These are phyloP conservation scores for Tuber borchii DNA, from an alignment of 495 filamentous ascomycete genomes.

Conservation along the genomic window DNA sequence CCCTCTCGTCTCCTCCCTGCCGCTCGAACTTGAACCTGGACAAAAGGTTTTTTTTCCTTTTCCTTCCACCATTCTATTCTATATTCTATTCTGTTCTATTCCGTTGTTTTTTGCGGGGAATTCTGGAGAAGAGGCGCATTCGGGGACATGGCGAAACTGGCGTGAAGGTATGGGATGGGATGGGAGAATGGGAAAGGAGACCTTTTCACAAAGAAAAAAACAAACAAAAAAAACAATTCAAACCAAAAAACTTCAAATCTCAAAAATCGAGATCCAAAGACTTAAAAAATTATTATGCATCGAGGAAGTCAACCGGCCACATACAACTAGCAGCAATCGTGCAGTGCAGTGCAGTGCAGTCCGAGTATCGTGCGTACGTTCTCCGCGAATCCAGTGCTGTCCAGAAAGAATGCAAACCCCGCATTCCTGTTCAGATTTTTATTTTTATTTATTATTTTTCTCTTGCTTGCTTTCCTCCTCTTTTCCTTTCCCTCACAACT, in stretches of 20 bases:
- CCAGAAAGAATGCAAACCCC: background rate
- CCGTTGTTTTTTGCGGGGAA: background rate
- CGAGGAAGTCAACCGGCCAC: background rate
- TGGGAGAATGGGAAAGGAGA: background rate
- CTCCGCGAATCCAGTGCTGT: background rate
- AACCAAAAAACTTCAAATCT: background rate
- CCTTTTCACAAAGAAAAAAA: slow-evolving; percentile 8
- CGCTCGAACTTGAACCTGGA: background rate
- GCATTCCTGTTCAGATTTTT: background rate
- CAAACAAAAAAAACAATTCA: slow-evolving; percentile 11
- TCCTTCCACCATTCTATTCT: background rate
- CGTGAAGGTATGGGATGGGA: background rate
- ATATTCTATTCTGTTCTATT: background rate
- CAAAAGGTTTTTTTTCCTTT: background rate
- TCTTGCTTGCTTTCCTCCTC: slow-evolving; percentile 40
- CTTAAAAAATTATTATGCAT: background rate
- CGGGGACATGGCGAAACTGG: background rate
- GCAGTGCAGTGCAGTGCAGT: background rate
- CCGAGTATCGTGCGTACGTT: background rate
- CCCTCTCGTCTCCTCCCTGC: background rate
- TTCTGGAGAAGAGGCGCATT: background rate
- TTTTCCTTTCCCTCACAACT: background rate
- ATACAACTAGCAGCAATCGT: background rate
- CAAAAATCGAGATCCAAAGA: background rate
- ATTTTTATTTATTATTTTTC: slow-evolving; percentile 25